phyloP scores from a whole-genome alignment of 1,284 basidiomycete species.

The Flammula alnicola region DNA sequence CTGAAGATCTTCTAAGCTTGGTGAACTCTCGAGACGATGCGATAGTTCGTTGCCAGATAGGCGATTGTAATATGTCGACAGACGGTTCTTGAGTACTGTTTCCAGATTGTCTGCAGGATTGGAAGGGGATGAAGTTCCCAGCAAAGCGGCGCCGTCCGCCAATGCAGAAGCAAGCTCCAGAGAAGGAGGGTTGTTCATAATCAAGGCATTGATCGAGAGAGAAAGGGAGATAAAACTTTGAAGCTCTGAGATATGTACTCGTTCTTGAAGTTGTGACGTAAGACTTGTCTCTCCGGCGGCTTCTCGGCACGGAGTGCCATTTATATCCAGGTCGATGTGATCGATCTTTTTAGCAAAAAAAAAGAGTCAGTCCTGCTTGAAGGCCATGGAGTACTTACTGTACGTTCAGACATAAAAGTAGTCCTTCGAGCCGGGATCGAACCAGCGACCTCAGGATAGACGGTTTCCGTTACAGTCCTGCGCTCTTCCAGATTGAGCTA shows the following conservation, averaged over 20 bases:
- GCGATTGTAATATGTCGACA: constrained; percentile 26
- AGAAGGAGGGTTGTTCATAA: constrained; percentile 1
- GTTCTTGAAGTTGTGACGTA: no score
- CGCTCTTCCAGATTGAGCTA: constrained; percentile 10
- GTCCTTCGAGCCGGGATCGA: constrained; percentile 2
- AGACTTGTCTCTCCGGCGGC: no score
- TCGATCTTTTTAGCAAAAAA: no score
- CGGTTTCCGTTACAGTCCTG: constrained; percentile 4
- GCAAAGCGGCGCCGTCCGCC: constrained; percentile 20
- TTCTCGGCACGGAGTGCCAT: no score
- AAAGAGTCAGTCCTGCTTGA: no score
- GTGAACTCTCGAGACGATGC: no score
- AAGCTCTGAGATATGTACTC: no score
- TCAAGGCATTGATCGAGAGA: neutral
- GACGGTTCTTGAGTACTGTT: constrained; percentile 27
- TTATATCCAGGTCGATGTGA: no score
- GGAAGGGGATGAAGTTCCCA: constrained; percentile 20
- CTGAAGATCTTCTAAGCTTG: no score
- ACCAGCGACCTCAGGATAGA: constrained; percentile 8
- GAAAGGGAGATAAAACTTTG: no score
- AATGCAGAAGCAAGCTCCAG: constrained; percentile 22
- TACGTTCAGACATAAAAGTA: no score
- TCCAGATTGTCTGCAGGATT: constrained; percentile 21
- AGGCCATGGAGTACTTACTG: no score
- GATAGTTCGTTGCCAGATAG: neutral